A percentile compares a stretch with the other conserved stretches of the same genome.
phyloP scores from a whole-genome alignment of 2,329 filamentous ascomycete genomes.

The Epichloe scottii region DNA sequence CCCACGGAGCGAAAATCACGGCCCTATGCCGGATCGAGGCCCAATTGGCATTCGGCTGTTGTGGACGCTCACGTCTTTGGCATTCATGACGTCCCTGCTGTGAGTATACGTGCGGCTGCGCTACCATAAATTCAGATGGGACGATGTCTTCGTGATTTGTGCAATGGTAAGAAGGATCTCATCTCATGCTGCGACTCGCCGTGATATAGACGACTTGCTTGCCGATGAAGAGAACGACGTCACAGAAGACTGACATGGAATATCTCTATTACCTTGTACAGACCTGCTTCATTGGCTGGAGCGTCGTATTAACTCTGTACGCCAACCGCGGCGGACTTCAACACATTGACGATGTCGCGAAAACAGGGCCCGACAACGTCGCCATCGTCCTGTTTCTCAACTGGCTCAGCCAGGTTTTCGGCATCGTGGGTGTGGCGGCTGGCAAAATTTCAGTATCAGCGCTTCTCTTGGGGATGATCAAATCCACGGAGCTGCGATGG shows the following conservation, averaged over 20 bases:
- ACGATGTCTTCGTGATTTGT: constrained; percentile 11
- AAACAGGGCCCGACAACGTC: constrained; percentile 11
- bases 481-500: constrained; percentile 9
- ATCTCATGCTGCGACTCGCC: neutral
- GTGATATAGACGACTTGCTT: too few species aligned
- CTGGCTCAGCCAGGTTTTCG: constrained; percentile 11
- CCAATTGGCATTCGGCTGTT: constrained; percentile 6
- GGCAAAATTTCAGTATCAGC: constrained; percentile 12
- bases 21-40: constrained; percentile 7
- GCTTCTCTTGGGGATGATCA: constrained; percentile 11
- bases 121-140: constrained; percentile 10
- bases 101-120: constrained; percentile 8
- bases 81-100: constrained; percentile 6
- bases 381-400: constrained; percentile 10
- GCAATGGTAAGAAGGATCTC: constrained; percentile 7
- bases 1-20: neutral
- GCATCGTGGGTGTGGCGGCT: constrained; percentile 11
- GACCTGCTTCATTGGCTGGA: constrained; percentile 12
- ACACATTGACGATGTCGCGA: constrained; percentile 9
- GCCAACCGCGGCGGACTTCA: constrained; percentile 8
- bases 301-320: constrained; percentile 9
- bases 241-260: too few species aligned
- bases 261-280: neutral
- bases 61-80: constrained; percentile 10
- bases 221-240: too few species aligned